Evolutionary conservation across 2,329 filamentous ascomycete genomes (phyloP), one percentile per base, ranked within the genome.

Genomic region (Fusarium burgessii): DNA sequence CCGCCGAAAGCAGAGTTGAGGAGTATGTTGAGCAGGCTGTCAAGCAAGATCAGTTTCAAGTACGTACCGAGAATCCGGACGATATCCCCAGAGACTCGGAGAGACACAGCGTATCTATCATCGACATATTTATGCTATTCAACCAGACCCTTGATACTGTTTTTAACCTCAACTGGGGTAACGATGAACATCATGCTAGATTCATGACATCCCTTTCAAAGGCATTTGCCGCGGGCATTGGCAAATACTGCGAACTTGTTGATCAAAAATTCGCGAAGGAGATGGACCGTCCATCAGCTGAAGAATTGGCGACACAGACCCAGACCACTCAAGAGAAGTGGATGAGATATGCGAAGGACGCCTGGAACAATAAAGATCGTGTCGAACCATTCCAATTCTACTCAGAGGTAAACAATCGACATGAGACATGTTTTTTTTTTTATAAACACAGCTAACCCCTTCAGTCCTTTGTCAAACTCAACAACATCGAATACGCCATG

Each of bases 341-440:
- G 86, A 90, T 98, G 84, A 93, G 97, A 75, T 90, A 95, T 77
- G 96, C 96, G 13, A 97, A 96, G 80, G 96, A 98, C 78, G 93
- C 95, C 7, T 97, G 95, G 91, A 93, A 90, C 72, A 92, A 91
- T 72, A 97, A 95, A 79, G 95, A 98, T 68, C 97, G 95, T 80
- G 91, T 96, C 42, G 95, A 98, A 77, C 96, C 96, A 1, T 99
- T 98, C 81, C 95, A 98, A 71, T 99, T 99, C 82, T 96, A 94
- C 74, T 90, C 94, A 5, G 93, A 97, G 89, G 93, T 95, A 84
- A 82, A 86, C 38, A n/a, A 27, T 40, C 32, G 43, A 10, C 29
- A 25, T 20, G 17, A 6, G 41, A n/a, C 33, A 8, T 35, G n/a
- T 8, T n/a, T 23, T 23, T n/a, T 23, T 23, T 23, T 29, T 32